A percentile compares a stretch with the other conserved stretches of the same genome.
phyloP scores from a whole-genome alignment of 75 land plant genomes.

The Sequoiadendron giganteum region DNA sequence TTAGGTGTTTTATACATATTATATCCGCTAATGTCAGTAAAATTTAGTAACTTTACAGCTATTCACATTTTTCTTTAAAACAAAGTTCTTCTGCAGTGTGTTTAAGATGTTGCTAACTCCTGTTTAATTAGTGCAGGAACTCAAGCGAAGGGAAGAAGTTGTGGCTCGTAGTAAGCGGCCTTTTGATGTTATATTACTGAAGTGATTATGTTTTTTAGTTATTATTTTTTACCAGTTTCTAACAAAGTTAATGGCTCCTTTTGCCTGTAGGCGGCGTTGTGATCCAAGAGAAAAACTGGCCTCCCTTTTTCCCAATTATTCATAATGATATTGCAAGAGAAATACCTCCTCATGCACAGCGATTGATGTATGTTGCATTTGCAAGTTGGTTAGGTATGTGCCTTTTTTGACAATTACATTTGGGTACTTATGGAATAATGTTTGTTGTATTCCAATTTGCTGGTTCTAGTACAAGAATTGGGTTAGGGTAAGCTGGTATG shows the following conservation, averaged over 20 bases:
- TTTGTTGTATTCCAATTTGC: not conserved
- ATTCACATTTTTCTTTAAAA: not conserved
- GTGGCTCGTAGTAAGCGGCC: conserved; percentile 58
- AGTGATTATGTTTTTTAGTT: not conserved
- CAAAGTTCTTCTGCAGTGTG: not conserved
- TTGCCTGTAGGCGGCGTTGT: conserved; percentile 71
- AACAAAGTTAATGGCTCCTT: not conserved
- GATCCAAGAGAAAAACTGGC: conserved; percentile 87
- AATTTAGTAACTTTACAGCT: not conserved
- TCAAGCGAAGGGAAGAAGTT: conserved; percentile 92
- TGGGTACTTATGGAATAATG: not conserved
- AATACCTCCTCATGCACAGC: conserved; percentile 83
- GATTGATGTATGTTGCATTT: conserved; percentile 89
- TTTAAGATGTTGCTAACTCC: conserved; percentile 7
- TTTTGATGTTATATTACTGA: conserved; percentile 3
- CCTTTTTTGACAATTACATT: not conserved
- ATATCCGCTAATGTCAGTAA: not conserved
- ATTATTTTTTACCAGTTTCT: not conserved
- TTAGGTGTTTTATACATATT: not conserved
- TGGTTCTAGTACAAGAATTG: not conserved
- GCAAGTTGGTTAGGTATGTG: conserved; percentile 95
- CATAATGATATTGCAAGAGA: conserved; percentile 95
- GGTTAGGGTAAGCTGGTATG: too few species aligned
- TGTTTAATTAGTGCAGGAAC: conserved; percentile 45
- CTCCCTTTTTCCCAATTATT: conserved; percentile 86